Evolutionary conservation across 2,329 filamentous ascomycete genomes (phyloP).

Genomic region (Camptophora hylomeconis): DNA sequence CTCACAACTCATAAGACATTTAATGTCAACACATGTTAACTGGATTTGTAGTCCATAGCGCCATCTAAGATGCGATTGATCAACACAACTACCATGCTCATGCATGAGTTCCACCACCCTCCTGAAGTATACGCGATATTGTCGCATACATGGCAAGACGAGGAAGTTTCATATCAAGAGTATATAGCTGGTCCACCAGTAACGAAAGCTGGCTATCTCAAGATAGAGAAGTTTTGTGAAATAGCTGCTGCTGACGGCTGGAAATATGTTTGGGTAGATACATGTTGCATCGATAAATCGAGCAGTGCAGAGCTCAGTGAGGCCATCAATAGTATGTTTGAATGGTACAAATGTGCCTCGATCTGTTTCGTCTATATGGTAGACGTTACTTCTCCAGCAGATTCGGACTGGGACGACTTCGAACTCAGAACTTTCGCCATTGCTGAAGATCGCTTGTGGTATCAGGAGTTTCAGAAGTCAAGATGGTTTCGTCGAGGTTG

Average conservation of each 20-base stretch:
- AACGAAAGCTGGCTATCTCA: too few species aligned
- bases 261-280: slow-evolving; percentile 17
- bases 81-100: too few species aligned
- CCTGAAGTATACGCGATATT: slow-evolving; percentile 16
- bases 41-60: too few species aligned
- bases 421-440: too few species aligned
- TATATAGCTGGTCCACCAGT: too few species aligned
- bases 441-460: not conserved
- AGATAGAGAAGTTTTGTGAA: slow-evolving; percentile 2
- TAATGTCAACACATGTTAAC: too few species aligned
- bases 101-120: too few species aligned
- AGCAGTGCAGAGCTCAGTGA: slow-evolving; percentile 12
- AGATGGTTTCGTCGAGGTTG: not conserved
- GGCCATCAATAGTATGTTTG: slow-evolving; percentile 14
- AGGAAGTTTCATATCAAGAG: slow-evolving; percentile 12
- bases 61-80: too few species aligned
- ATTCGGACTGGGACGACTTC: too few species aligned
- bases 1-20: too few species aligned
- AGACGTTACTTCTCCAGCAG: not conserved
- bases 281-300: slow-evolving; percentile 16
- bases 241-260: slow-evolving; percentile 3
- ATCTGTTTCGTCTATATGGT: slow-evolving; percentile 14
- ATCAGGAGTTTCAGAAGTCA: not conserved
- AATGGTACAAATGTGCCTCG: slow-evolving; percentile 14
- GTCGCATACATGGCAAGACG: slow-evolving; percentile 11